phyloP scores from a whole-genome alignment of 2,329 filamentous ascomycete genomes.

The Trichophyton verrucosum region DNA sequence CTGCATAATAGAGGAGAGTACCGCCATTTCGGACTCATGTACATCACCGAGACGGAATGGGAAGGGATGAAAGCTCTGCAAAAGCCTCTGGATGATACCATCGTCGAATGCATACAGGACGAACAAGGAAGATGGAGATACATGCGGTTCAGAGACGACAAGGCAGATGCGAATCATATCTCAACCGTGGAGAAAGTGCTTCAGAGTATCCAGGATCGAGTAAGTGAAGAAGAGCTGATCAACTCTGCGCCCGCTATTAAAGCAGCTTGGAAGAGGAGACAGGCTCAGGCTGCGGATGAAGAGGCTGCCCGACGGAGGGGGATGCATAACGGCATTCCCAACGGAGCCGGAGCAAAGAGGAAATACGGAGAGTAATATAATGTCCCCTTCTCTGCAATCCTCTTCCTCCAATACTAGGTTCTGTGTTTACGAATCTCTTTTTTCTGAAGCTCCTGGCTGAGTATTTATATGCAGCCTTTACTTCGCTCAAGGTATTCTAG shows the following conservation, averaged over 20 bases:
- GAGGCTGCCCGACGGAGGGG: conserved; percentile 14
- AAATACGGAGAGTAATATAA: conserved; percentile 28
- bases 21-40: conserved; percentile 53
- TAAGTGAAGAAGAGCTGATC: conserved; percentile 71
- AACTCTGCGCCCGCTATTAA: conserved; percentile 58
- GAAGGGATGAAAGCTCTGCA: conserved; percentile 60
- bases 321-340: conserved; percentile 15
- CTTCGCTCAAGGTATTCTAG: not conserved
- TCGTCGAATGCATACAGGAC: conserved; percentile 85
- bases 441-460: not conserved
- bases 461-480: too few relatives aligned
- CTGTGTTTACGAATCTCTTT: not conserved
- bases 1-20: conserved; percentile 55
- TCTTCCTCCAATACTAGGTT: not conserved
- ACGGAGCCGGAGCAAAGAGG: conserved; percentile 28
- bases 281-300: conserved; percentile 24
- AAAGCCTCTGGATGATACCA: conserved; percentile 68
- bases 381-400: not conserved
- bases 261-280: conserved; percentile 62
- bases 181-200: conserved; percentile 74
- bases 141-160: conserved; percentile 85
- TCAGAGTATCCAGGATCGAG: conserved; percentile 75
- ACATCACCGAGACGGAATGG: conserved; percentile 69
- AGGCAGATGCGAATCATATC: conserved; percentile 79
- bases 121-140: conserved; percentile 65